These are phyloP conservation scores for Phaeosphaeria sp. DNA, from an alignment of 2,329 filamentous ascomycete species.

Conservation along the genomic window DNA sequence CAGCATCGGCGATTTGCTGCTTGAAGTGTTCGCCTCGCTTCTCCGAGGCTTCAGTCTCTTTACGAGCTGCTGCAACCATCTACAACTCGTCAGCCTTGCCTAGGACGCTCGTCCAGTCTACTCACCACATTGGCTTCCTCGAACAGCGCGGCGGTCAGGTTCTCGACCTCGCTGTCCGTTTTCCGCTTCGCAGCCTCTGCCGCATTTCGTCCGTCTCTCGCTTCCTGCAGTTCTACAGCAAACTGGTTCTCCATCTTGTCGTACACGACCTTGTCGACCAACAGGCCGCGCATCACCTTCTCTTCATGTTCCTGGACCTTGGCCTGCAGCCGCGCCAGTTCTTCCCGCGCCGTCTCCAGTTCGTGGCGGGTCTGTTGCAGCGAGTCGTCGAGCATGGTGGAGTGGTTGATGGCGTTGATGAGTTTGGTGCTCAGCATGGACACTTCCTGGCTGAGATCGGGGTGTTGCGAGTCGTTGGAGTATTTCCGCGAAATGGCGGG, in stretches of 20 bases:
- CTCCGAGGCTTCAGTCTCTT: conserved; percentile 79
- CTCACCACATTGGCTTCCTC: conserved; percentile 89
- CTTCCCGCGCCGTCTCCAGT: conserved; percentile 73
- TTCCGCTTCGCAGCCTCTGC: conserved; percentile 75
- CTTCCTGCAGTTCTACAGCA: conserved; percentile 51
- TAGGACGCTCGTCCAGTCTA: conserved; percentile 2
- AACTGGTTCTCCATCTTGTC: conserved; percentile 61
- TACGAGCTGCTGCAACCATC: conserved; percentile 92
- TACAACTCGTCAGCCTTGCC: conserved; percentile 40
- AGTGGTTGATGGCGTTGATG: conserved; percentile 96
- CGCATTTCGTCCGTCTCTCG: conserved; percentile 48
- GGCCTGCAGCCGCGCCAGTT: conserved; percentile 72
- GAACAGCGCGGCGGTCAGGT: conserved; percentile 89
- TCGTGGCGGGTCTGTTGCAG: conserved; percentile 84
- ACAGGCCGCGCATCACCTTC: conserved; percentile 73
- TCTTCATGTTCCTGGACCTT: conserved; percentile 73
- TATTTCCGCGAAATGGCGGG: conserved; percentile 43
- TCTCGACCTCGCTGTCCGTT: conserved; percentile 92
- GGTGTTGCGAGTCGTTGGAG: conserved; percentile 63
- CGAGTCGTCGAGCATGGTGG: conserved; percentile 88
- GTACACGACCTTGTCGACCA: conserved; percentile 76
- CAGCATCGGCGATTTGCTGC: conserved; percentile 84
- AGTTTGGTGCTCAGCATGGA: conserved; percentile 92
- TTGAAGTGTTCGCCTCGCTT: conserved; percentile 88
- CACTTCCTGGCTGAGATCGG: conserved; percentile 76